A percentile compares a stretch with the other conserved stretches of the same genome.
These are phyloP conservation scores for Lichtheimia corymbifera DNA, from an alignment of 371 early-diverging fungal genomes.

Conservation along the genomic window DNA sequence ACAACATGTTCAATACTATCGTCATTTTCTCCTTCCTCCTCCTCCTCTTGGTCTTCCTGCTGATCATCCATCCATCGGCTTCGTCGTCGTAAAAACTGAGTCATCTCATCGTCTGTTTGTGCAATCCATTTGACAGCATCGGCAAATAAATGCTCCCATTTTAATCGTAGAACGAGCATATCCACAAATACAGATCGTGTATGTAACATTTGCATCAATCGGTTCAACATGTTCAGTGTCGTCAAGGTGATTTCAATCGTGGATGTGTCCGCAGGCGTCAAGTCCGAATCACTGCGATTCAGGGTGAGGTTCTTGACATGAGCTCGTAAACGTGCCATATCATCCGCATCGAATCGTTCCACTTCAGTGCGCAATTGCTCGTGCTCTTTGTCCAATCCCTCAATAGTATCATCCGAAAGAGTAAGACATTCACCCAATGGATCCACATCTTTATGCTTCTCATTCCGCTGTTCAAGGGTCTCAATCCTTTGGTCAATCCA, in stretches of 20 bases:
- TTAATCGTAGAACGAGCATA: constrained; percentile 32
- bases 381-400: constrained; percentile 32
- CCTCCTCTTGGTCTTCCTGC: neutral
- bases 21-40: too few species aligned
- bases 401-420: constrained; percentile 17
- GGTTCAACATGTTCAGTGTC: constrained; percentile 43
- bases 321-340: constrained; percentile 49
- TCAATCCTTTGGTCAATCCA: constrained; percentile 45
- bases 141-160: constrained; percentile 52
- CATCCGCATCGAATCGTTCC: constrained; percentile 39
- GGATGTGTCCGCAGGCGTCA: constrained; percentile 57
- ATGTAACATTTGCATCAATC: constrained; percentile 30
- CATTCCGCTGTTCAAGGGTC: constrained; percentile 31
- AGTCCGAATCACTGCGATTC: constrained; percentile 25
- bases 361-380: constrained; percentile 31
- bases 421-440: constrained; percentile 31
- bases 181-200: constrained; percentile 33
- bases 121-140: constrained; percentile 46
- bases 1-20: constrained; percentile 32
- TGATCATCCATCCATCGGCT: constrained; percentile 39
- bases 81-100: constrained; percentile 31
- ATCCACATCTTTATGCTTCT: constrained; percentile 24
- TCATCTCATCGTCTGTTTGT: constrained; percentile 32
- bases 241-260: constrained; percentile 55
- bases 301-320: constrained; percentile 49